Evolutionary conservation across 2,329 filamentous ascomycete genomes (phyloP).

Genomic region (Coniochaeta hoffmannii): DNA sequence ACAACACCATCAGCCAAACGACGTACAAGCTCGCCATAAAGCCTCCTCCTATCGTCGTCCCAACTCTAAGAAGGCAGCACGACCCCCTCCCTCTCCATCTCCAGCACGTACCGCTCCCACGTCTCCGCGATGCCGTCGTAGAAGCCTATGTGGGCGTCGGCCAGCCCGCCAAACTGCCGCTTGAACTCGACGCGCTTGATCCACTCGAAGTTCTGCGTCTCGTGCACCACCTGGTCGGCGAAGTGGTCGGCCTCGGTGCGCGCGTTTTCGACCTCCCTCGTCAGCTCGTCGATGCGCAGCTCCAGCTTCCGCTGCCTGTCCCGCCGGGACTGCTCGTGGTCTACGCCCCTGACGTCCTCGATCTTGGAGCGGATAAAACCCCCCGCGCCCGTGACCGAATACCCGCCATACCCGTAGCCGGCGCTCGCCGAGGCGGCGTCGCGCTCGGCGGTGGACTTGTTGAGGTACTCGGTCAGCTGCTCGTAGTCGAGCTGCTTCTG

Average conservation of each 20-base stretch:
- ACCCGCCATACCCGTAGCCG: slow-evolving; percentile 20
- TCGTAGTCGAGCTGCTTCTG: slow-evolving; percentile 98
- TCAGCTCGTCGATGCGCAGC: slow-evolving; percentile 85
- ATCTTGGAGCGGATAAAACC: slow-evolving; percentile 90
- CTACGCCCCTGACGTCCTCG: slow-evolving; percentile 92
- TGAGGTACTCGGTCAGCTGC: slow-evolving; percentile 89
- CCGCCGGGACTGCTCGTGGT: slow-evolving; percentile 85
- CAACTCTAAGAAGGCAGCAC: not conserved
- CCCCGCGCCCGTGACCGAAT: slow-evolving; percentile 61
- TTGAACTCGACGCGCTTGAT: slow-evolving; percentile 95
- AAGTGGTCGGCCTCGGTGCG: slow-evolving; percentile 86
- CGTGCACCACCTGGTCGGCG: slow-evolving; percentile 90
- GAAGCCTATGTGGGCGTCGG: slow-evolving; percentile 80
- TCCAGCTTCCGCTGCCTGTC: slow-evolving; percentile 87
- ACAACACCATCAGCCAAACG: not conserved
- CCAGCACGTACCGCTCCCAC: slow-evolving; percentile 85
- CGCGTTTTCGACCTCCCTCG: slow-evolving; percentile 78
- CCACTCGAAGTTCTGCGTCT: slow-evolving; percentile 88
- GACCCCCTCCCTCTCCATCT: slow-evolving; percentile 66
- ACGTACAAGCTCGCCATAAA: not conserved
- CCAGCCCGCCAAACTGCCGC: slow-evolving; percentile 73
- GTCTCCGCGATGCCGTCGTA: slow-evolving; percentile 72
- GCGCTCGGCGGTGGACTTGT: slow-evolving; percentile 80
- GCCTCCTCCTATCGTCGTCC: not conserved
- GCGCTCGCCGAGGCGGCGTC: slow-evolving; percentile 56